Conservation (phyloP, 305 asterid genomes). For the Solanum aculeatissimum region DNA sequence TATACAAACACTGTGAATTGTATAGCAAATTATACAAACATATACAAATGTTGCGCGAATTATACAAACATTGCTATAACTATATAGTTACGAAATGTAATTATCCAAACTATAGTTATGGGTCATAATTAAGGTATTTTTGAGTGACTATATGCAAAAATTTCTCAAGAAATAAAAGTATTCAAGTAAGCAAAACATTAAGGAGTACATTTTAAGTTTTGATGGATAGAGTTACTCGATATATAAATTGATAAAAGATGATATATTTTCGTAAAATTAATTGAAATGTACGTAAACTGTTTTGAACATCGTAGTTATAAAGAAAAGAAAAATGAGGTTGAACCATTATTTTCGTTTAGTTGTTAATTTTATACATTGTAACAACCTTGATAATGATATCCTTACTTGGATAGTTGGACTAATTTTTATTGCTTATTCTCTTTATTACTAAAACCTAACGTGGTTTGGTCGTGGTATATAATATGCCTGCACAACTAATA, state of each 20-base stretch:
- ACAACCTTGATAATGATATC: not conserved
- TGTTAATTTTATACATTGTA: not conserved
- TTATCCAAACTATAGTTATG: no score
- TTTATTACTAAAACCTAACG: not conserved
- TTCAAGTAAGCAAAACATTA: not conserved
- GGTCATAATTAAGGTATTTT: no score
- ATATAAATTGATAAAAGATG: not conserved
- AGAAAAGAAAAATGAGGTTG: not conserved
- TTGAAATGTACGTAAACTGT: not conserved
- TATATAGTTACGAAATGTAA: no score
- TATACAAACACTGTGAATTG: no score
- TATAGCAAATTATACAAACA: no score
- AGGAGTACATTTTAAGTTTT: not conserved
- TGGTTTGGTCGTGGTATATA: not conserved
- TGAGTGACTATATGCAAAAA: no score
- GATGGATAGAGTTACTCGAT: not conserved
- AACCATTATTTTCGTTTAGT: no score
- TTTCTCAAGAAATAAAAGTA: no score
- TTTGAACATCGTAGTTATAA: not conserved
- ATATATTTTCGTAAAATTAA: not conserved
- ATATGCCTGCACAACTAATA: not conserved
- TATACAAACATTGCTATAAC: no score
- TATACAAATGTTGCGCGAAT: no score
- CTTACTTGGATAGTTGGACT: not conserved
- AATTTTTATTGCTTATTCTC: not conserved